Percentiles rank a stretch among this genome's conserved stretches.
Conservation (phyloP, 2,329 filamentous ascomycete genomes). For the Magnaporthiopsis poae region DNA sequence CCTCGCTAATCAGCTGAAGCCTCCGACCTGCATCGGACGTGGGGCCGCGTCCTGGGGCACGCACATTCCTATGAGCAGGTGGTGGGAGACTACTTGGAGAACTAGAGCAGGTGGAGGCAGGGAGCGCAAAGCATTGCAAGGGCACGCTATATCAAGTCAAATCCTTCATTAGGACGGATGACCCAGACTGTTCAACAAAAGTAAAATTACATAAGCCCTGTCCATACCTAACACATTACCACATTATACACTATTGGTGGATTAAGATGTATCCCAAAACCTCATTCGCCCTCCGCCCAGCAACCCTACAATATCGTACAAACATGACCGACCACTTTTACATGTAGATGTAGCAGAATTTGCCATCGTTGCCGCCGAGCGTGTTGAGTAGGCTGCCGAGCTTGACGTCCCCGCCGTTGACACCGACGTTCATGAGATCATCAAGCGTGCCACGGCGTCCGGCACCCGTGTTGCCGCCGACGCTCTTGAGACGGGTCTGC, state of each 20-base stretch:
- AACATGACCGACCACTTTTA: neutral
- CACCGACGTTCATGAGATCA: slow-evolving; percentile 9
- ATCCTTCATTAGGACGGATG: neutral
- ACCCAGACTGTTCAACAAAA: neutral
- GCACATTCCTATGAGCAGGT: neutral
- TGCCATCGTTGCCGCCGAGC: slow-evolving; percentile 8
- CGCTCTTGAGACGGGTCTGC: slow-evolving; percentile 13
- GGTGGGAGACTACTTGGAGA: no score
- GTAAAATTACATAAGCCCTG: neutral
- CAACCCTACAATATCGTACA: neutral
- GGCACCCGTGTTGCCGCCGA: slow-evolving; percentile 1
- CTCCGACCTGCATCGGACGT: neutral
- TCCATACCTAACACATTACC: neutral
- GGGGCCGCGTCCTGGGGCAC: no score
- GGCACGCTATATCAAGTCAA: neutral
- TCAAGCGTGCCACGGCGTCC: neutral
- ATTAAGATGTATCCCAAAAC: neutral
- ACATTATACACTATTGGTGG: neutral
- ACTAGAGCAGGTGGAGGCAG: no score
- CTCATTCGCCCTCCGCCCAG: neutral
- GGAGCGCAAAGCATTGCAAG: no score
- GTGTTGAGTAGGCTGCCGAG: slow-evolving; percentile 11
- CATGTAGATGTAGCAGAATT: slow-evolving; percentile 13
- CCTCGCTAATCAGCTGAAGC: neutral
- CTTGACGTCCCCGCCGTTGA: slow-evolving; percentile 4